Conservation (phyloP, 352 stramenopile species). For the Globisporangium canariense region DNA sequence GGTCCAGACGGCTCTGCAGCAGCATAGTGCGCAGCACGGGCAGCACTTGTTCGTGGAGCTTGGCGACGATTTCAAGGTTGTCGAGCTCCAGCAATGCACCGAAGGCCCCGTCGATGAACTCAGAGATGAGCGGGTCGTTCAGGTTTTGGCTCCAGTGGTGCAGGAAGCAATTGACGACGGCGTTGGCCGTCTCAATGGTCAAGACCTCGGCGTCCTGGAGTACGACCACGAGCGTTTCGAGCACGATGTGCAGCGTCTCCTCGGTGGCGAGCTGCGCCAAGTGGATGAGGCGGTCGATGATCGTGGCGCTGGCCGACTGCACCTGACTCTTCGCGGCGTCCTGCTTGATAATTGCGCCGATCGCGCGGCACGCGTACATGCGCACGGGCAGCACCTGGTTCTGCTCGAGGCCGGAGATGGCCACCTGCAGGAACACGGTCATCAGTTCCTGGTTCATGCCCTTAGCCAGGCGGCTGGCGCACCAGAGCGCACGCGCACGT, state of each 20-base stretch:
- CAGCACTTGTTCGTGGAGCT: slow-evolving; percentile 60
- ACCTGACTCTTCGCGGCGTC: slow-evolving; percentile 57
- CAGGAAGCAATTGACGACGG: slow-evolving; percentile 58
- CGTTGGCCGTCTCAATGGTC: slow-evolving; percentile 35
- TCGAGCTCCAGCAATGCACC: slow-evolving; percentile 64
- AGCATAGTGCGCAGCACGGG: slow-evolving; percentile 62
- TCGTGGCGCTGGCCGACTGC: slow-evolving; percentile 37
- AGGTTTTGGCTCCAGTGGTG: slow-evolving; percentile 64
- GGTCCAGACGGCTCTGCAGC: slow-evolving; percentile 38
- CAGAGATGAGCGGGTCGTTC: slow-evolving; percentile 70
- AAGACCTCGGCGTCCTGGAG: slow-evolving; percentile 52
- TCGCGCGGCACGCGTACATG: slow-evolving; percentile 74
- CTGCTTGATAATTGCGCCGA: slow-evolving; percentile 63
- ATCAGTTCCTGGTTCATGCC: slow-evolving; percentile 77
- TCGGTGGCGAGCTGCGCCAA: slow-evolving; percentile 53
- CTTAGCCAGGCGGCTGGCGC: slow-evolving; percentile 64
- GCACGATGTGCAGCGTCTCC: slow-evolving; percentile 75
- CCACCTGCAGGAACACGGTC: slow-evolving; percentile 60
- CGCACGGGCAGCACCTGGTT: slow-evolving; percentile 69
- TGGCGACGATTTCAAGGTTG: slow-evolving; percentile 49
- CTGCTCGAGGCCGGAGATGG: slow-evolving; percentile 70
- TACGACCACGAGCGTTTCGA: slow-evolving; percentile 74
- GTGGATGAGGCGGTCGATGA: slow-evolving; percentile 60
- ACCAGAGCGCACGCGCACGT: slow-evolving; percentile 75
- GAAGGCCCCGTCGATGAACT: slow-evolving; percentile 70